phyloP scores from a whole-genome alignment of 768 basidiomycete genomes.

The Boletus rubropictus region DNA sequence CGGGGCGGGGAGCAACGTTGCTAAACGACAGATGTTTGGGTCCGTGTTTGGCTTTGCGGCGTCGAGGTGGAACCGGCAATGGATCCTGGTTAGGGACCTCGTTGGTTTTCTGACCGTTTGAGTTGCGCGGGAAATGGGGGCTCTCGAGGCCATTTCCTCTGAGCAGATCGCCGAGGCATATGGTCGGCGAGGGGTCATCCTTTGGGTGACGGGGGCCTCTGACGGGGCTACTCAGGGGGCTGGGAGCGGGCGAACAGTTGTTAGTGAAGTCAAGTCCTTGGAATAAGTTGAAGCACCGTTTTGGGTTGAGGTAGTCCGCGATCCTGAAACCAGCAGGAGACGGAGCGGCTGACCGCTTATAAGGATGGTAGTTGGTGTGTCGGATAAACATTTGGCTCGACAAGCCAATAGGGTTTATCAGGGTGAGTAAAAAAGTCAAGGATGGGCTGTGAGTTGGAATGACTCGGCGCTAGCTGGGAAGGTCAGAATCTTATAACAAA shows the following conservation, averaged over 20 bases:
- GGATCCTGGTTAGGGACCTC: not conserved
- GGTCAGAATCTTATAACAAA: slow-evolving; percentile 17
- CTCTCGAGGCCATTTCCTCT: not conserved
- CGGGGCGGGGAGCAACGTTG: not conserved
- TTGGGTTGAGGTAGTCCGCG: slow-evolving; percentile 12
- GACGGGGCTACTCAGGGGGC: slow-evolving; percentile 17
- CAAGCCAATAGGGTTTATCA: not conserved
- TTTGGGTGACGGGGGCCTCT: not conserved
- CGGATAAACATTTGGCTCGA: slow-evolving; percentile 17
- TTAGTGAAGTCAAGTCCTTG: slow-evolving; percentile 6
- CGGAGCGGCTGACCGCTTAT: slow-evolving; percentile 6
- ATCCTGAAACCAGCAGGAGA: slow-evolving; percentile 29
- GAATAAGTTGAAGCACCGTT: slow-evolving; percentile 19
- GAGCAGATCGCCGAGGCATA: slow-evolving; percentile 5
- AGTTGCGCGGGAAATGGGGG: not conserved
- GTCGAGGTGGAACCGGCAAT: not conserved
- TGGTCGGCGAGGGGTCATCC: slow-evolving; percentile 8
- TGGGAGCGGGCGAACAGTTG: slow-evolving; percentile 12
- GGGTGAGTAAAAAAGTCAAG: not conserved
- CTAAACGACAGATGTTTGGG: slow-evolving; percentile 17
- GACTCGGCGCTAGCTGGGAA: slow-evolving; percentile 1
- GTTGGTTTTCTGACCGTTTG: not conserved
- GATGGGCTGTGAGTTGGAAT: not conserved
- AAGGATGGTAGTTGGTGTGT: slow-evolving; percentile 10
- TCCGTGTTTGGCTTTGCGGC: slow-evolving; percentile 11